Base-by-base conservation (phyloP, 768 basidiomycete species). In the Podaxis mareebaensis region DNA sequence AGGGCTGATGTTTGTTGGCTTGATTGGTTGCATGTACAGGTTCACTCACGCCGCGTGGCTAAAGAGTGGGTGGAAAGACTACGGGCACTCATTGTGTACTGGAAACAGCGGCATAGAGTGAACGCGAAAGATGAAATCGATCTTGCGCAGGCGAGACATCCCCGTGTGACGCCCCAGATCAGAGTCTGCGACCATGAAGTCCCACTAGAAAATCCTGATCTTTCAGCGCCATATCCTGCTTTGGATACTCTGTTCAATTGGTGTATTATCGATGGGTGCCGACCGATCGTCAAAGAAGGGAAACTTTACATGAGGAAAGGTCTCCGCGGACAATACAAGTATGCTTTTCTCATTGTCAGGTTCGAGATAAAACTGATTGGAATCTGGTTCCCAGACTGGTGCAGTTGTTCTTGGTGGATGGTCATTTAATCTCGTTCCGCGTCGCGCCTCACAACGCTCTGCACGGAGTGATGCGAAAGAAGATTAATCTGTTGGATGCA, bases 61-160 rank as follows among this genome's bases (percentile, higher is more conserved):
- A 71, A 88, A 55, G 95, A 98, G 70, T 98, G 96, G 96, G 86
- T 97, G 54, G 82, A 85, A 55, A 83, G 88, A 44, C 82, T 98
- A 3, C 84, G 85, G 17, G 83, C 83, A 28, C 80, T 96, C 38
- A 75, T 89, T 44, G 72, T 77, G 3, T 98, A 95, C 71, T 98
- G 95, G 95, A 87, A 83, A 59, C 80, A 85, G 52, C 83, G 89
- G 22, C 90, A 95, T 68, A 83, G 85, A 26, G 79, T 82, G 48
- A 94, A 96, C 69, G 89, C 93, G 13, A 80, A 80, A 64, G 82
- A 89, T 61, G 92, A 93, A 73, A 95, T 95, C 87, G 87, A 92
- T 61, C 75, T 93, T 44, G 85, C 87, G 17, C 85, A 88, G 71
- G 75, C 84, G 40, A 80, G 79, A 30, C 81, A 85, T 61, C 81